Percentiles rank a stretch among this genome's conserved stretches.
Evolutionary conservation across 139 green algal genomes (phyloP).

Genomic region (Chlamydomonas sp.): DNA sequence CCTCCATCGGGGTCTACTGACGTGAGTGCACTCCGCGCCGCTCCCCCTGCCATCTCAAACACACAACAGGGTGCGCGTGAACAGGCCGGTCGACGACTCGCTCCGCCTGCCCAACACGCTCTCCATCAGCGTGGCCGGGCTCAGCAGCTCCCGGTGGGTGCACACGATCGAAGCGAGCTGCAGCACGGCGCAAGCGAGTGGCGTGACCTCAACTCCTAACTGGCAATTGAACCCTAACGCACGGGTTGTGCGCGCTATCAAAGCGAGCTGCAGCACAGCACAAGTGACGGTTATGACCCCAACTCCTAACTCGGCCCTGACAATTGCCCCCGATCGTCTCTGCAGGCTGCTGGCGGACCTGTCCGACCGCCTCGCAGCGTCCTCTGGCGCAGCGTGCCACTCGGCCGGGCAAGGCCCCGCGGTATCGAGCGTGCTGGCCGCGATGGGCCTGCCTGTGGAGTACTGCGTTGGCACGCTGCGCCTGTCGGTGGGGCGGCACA

Average conservation of each 20-base stretch:
- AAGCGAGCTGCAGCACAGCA: no score
- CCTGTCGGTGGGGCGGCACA: slow-evolving; percentile 61
- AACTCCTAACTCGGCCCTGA: no score
- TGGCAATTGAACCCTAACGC: no score
- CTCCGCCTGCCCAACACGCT: slow-evolving; percentile 73
- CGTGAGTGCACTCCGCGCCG: no score
- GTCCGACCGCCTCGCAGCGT: slow-evolving; percentile 48
- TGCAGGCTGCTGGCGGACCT: slow-evolving; percentile 40
- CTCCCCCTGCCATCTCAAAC: no score
- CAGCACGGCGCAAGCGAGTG: no score
- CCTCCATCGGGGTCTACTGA: no score
- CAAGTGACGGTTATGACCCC: no score
- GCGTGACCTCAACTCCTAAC: no score
- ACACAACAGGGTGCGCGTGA: slow-evolving; percentile 27
- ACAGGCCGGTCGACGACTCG: slow-evolving; percentile 42
- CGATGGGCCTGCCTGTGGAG: slow-evolving; percentile 28
- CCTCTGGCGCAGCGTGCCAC: slow-evolving; percentile 68
- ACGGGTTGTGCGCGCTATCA: no score
- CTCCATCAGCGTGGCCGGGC: slow-evolving; percentile 54
- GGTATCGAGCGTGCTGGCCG: slow-evolving; percentile 33
- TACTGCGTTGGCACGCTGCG: slow-evolving; percentile 63
- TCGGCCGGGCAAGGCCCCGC: slow-evolving; percentile 17
- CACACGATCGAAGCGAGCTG: no score
- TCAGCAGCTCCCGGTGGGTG: slow-evolving; percentile 31
- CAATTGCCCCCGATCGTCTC: no score